Base-by-base conservation (phyloP, 495 filamentous ascomycete species). In the Penicillium longicatenatum region DNA sequence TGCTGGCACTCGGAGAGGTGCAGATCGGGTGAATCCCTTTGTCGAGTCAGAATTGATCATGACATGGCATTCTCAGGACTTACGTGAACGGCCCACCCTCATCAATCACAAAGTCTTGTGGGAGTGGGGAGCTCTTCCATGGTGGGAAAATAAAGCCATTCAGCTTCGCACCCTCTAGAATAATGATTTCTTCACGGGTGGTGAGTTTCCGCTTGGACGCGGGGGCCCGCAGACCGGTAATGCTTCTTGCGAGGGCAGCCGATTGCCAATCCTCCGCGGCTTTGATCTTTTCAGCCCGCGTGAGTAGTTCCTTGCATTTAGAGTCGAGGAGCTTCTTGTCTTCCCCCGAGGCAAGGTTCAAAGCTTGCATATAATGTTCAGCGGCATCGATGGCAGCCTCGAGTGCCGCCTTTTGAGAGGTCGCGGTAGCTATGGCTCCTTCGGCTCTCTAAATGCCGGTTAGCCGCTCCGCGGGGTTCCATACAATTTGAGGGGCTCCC, bases 111-210 rank as follows among this genome's bases (percentile, higher is more conserved):
- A 93, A 92, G 24, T 85, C 80, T 5, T 72, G 63, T 0, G 75
- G 42, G 8, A 66, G 65, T 0, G 91, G 90, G 26, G 82, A 66
- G 12, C 70, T 69, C 16, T 81, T 76, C 94, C 94, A 98, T 5
- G 90, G 91, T 9, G 86, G 91, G 63, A 96, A 98, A 4, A 84
- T 76, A 58, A 84, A 87, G 8, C 89, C 89, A 66, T 96, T 89
- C 10, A 98, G 73, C 51, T 86, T 88, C 14, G 92, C 92, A 3
- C 84, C 84, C 58, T 87, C 85, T 10, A 91, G 76, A 7, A 97
- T 71, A 30, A 97, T 86, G 19, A 89, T 87, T 63, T 94, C 78
- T 63, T 98, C 95, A 22, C 82, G 78, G 5, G 79, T 88, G 8
- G 90, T 81, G 50, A 89, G 77, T 55, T 80, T 75, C 21, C 90